These are phyloP conservation scores for Boletus pseudo-olivaceus DNA, from an alignment of 768 basidiomycete species.

Conservation along the genomic window DNA sequence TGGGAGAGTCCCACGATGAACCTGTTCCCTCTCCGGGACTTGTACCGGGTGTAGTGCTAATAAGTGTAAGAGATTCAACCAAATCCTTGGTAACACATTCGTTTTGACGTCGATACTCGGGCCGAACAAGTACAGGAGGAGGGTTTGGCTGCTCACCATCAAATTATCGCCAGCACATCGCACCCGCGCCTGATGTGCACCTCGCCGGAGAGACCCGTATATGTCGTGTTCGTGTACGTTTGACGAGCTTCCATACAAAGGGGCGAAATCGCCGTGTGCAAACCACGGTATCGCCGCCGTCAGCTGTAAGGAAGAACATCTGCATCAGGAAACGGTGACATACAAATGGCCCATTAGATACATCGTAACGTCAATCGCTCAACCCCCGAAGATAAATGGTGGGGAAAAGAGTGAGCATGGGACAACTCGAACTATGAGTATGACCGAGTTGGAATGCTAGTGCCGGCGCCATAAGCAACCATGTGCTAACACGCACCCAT, in stretches of 20 bases:
- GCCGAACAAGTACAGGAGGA: background rate
- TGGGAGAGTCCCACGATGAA: no score
- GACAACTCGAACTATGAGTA: no score
- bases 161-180: no score
- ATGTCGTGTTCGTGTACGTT: background rate
- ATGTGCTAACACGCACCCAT: no score
- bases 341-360: background rate
- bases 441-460: no score
- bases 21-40: no score
- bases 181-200: background rate
- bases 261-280: background rate
- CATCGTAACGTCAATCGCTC: no score
- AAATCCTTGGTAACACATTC: background rate
- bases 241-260: background rate
- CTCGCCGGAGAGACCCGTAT: background rate
- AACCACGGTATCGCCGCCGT: background rate
- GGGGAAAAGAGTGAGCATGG: no score
- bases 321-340: constrained; percentile 6
- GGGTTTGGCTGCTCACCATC: background rate
- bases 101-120: background rate
- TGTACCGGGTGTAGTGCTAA: no score
- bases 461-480: no score
- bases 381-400: no score
- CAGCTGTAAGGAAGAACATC: constrained; percentile 1
- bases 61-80: background rate